Conservation (phyloP, 805 yeast genomes). For the Candida succiphila region DNA sequence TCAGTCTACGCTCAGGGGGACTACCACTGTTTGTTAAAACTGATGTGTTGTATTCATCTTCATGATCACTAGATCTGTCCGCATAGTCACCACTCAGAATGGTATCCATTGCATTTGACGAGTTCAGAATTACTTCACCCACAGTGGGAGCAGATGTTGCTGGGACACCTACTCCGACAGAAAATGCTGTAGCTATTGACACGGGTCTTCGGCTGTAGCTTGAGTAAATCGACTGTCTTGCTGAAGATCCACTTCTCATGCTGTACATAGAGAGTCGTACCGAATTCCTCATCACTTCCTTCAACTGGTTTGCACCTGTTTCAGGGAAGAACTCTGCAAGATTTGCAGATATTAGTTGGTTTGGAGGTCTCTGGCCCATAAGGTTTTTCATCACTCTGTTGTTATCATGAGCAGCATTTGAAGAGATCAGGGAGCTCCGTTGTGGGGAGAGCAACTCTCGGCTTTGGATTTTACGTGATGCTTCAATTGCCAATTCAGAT, state of each 20-base stretch:
- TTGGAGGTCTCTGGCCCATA: slow-evolving; percentile 88
- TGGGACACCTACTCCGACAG: slow-evolving; percentile 19
- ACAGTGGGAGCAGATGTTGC: slow-evolving; percentile 34
- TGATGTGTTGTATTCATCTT: not conserved
- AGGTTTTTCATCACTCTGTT: slow-evolving; percentile 29
- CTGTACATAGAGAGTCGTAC: slow-evolving; percentile 58
- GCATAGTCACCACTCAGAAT: slow-evolving; percentile 3
- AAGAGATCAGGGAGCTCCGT: too few relatives aligned
- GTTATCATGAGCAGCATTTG: not conserved
- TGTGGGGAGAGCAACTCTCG: too few relatives aligned
- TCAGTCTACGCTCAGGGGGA: not conserved
- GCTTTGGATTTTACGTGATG: slow-evolving; percentile 29
- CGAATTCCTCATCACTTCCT: slow-evolving; percentile 75
- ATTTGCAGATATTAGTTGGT: slow-evolving; percentile 83
- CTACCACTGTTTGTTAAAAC: not conserved
- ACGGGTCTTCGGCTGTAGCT: slow-evolving; percentile 11
- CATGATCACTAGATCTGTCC: not conserved
- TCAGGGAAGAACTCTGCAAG: slow-evolving; percentile 88
- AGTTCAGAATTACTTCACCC: slow-evolving; percentile 54
- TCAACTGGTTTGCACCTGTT: slow-evolving; percentile 59
- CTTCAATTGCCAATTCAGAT: slow-evolving; percentile 44
- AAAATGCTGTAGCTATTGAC: slow-evolving; percentile 16
- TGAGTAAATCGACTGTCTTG: slow-evolving; percentile 14
- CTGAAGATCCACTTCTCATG: slow-evolving; percentile 6
- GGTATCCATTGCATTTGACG: slow-evolving; percentile 45